These are phyloP conservation scores for Diaporthe eres DNA, from an alignment of 2,329 filamentous ascomycete species.

Conservation along the genomic window DNA sequence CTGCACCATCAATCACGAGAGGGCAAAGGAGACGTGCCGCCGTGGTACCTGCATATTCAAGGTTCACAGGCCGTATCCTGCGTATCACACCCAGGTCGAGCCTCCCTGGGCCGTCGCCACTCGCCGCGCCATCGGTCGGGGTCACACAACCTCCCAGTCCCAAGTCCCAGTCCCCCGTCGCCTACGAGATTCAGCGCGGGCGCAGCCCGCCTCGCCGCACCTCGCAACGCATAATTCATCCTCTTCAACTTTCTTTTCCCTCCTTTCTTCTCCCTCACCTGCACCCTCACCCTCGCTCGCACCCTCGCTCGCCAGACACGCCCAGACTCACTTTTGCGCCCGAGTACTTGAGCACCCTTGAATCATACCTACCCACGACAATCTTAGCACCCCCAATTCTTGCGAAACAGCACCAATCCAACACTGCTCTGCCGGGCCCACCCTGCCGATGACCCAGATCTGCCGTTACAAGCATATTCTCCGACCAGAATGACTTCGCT, in stretches of 20 bases:
- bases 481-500: conserved; percentile 42
- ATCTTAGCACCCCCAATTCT: conserved; percentile 22
- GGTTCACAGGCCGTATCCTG: conserved; percentile 33
- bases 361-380: conserved; percentile 26
- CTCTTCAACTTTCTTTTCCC: neutral
- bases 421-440: conserved; percentile 19
- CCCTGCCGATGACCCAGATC: conserved; percentile 39
- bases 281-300: neutral
- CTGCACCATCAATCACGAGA: conserved; percentile 9
- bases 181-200: conserved; percentile 6
- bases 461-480: conserved; percentile 25
- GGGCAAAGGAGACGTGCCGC: conserved; percentile 3
- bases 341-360: conserved; percentile 28
- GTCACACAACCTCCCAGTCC: conserved; percentile 22
- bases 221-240: conserved; percentile 14
- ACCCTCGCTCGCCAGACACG: conserved; percentile 12
- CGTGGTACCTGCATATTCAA: conserved; percentile 35
- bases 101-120: conserved; percentile 33
- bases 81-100: conserved; percentile 33
- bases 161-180: conserved; percentile 14
- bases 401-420: conserved; percentile 23
- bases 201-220: conserved; percentile 13
- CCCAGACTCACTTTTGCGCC: conserved; percentile 23
- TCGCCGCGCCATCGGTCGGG: conserved; percentile 19
- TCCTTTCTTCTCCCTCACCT: neutral